Evolutionary conservation across 768 basidiomycete genomes (phyloP).

Genomic region (Inosperma sp.): DNA sequence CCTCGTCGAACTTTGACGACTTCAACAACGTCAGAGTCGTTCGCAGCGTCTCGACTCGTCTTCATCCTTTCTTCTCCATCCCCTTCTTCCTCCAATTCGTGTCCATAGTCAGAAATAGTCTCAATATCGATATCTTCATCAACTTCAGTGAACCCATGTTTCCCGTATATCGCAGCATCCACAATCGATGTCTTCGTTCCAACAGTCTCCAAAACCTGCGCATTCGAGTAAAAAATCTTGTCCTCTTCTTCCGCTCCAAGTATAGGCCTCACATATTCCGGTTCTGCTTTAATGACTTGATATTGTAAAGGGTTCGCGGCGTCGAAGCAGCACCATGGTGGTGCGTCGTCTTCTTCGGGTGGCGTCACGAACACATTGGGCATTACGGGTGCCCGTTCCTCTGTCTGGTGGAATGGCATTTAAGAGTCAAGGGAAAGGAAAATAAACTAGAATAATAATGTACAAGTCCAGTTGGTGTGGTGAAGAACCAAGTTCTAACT

Average conservation of each 20-base stretch:
- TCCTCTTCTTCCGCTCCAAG: too few species aligned
- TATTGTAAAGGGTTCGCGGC: slow-evolving; percentile 30
- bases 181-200: slow-evolving; percentile 5
- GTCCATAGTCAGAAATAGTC: slow-evolving; percentile 8
- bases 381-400: slow-evolving; percentile 20
- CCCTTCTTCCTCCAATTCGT: slow-evolving; percentile 18
- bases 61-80: slow-evolving; percentile 24
- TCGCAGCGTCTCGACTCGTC: slow-evolving; percentile 26
- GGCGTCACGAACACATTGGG: slow-evolving; percentile 54
- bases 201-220: background rate
- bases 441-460: too few species aligned
- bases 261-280: slow-evolving; percentile 14
- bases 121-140: slow-evolving; percentile 29
- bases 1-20: slow-evolving; percentile 53
- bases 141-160: slow-evolving; percentile 20
- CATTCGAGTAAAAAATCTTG: too few species aligned
- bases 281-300: slow-evolving; percentile 15
- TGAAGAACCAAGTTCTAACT: too few species aligned
- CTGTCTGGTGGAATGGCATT: background rate
- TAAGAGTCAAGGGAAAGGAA: too few species aligned
- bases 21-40: slow-evolving; percentile 57
- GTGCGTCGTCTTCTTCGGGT: slow-evolving; percentile 51
- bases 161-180: slow-evolving; percentile 3
- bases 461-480: too few species aligned
- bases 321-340: slow-evolving; percentile 53